These are phyloP conservation scores for Lactarius sanguifluus DNA, from an alignment of 768 basidiomycete species.

Conservation along the genomic window DNA sequence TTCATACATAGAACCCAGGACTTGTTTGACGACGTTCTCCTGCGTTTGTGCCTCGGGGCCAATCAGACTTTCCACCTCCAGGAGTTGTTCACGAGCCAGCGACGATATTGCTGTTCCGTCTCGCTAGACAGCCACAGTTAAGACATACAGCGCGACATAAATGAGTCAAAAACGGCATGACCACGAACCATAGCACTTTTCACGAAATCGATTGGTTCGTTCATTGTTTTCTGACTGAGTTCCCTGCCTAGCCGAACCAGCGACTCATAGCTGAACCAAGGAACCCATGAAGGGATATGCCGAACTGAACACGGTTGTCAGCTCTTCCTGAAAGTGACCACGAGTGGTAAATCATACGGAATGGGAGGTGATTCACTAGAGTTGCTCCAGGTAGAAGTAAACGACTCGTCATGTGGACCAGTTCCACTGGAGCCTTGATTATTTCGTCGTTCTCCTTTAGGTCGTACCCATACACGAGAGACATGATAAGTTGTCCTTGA, in stretches of 20 bases:
- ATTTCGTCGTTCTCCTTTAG: constrained; percentile 6
- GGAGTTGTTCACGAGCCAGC: constrained; percentile 4
- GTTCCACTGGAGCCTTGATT: background rate
- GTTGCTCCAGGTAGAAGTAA: constrained; percentile 10
- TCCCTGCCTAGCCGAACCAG: background rate
- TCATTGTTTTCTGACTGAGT: background rate
- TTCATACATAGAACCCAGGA: background rate
- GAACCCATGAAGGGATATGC: constrained; percentile 21
- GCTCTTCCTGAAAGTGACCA: background rate
- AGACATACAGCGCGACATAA: background rate
- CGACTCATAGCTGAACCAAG: constrained; percentile 10
- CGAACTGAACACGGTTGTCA: constrained; percentile 5
- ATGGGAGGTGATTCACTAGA: constrained; percentile 17
- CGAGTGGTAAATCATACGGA: constrained; percentile 1
- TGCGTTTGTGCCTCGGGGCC: background rate
- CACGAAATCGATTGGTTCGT: constrained; percentile 9
- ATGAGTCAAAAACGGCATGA: background rate
- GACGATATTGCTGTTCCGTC: constrained; percentile 5
- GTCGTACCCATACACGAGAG: constrained; percentile 17
- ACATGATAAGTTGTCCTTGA: constrained; percentile 1
- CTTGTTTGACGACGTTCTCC: background rate
- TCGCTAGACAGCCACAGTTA: background rate
- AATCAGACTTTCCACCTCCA: background rate
- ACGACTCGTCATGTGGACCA: background rate
- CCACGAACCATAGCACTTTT: constrained; percentile 14